Conservation (phyloP, 345 rosid genomes). For the Citrus trifoliata region DNA sequence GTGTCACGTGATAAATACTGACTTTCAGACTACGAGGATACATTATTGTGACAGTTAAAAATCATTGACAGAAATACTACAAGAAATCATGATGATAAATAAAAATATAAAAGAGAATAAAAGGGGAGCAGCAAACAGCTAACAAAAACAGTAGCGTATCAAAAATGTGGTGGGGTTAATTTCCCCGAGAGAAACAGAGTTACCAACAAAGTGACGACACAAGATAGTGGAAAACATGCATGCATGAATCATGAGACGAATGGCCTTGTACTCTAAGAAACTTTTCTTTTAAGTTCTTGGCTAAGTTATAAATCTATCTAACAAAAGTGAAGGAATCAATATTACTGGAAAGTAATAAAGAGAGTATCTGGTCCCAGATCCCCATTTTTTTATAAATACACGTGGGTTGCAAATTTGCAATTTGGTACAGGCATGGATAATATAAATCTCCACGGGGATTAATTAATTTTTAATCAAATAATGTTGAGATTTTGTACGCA, state of each 20-base stretch:
- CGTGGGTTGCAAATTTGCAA: neutral
- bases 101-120: no score
- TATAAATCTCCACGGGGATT: neutral
- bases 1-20: no score
- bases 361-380: neutral
- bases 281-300: neutral
- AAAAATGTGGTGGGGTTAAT: neutral
- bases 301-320: neutral
- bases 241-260: neutral
- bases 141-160: neutral
- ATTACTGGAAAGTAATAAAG: no score
- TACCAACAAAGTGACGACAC: neutral
- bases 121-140: neutral
- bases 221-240: constrained; percentile 7
- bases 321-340: constrained; percentile 5
- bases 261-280: neutral
- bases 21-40: no score
- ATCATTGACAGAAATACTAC: no score
- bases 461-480: neutral
- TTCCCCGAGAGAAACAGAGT: neutral
- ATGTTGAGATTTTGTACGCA: neutral
- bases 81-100: no score
- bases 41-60: no score
- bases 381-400: neutral
- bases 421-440: neutral